phyloP scores from a whole-genome alignment of 192 early-diverging fungal species.

The Coemansia aciculifera region DNA sequence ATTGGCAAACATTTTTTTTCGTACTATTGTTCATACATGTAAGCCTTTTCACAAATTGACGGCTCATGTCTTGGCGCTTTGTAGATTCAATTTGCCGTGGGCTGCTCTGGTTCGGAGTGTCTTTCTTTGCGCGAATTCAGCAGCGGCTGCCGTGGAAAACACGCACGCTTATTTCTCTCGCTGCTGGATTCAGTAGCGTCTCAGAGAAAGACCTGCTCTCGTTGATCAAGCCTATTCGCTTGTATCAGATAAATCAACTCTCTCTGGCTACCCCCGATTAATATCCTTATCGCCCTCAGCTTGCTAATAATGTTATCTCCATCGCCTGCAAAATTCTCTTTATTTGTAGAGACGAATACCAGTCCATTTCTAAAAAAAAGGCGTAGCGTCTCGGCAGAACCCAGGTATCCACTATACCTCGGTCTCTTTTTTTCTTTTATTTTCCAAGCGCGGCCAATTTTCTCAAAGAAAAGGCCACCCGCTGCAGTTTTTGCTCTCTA shows the following conservation, averaged over 20 bases:
- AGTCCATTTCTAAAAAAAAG: slow-evolving; percentile 17
- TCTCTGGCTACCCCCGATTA: not conserved
- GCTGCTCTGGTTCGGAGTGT: not conserved
- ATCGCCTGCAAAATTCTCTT: not conserved
- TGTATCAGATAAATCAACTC: not conserved
- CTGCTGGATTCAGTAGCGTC: not conserved
- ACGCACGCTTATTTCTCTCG: not conserved
- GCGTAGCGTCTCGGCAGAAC: not conserved
- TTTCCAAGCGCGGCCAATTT: not conserved
- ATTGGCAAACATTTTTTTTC: not conserved
- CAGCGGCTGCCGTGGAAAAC: not conserved
- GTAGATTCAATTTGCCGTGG: not conserved
- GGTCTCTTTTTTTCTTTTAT: slow-evolving; percentile 1
- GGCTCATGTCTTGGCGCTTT: not conserved
- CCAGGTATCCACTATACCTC: not conserved
- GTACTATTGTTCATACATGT: not conserved
- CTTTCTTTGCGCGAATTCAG: not conserved
- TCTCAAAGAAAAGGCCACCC: not conserved
- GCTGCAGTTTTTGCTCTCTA: slow-evolving; percentile 1
- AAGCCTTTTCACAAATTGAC: slow-evolving; percentile 13
- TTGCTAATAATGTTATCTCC: not conserved
- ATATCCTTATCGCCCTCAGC: not conserved
- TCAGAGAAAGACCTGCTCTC: not conserved
- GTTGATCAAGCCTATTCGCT: slow-evolving; percentile 5
- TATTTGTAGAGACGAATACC: slow-evolving; percentile 41